Evolutionary conservation across 2,329 filamentous ascomycete species (phyloP).

Genomic region (Alternaria incomplexa): DNA sequence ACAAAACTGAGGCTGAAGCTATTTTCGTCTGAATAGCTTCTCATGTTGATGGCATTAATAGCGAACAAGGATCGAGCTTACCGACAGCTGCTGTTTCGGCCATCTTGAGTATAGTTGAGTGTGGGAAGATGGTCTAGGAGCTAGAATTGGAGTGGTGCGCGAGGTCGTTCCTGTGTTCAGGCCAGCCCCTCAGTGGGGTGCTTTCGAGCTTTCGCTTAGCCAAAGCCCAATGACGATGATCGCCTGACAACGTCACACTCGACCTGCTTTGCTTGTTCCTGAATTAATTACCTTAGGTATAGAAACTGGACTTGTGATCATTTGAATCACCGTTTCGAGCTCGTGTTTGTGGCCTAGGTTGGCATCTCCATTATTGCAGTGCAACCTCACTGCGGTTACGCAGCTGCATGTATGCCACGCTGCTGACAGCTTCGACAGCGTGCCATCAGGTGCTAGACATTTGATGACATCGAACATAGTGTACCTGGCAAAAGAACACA

Average conservation of each 20-base stretch:
- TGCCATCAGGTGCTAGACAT: background rate
- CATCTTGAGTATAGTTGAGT: constrained; percentile 40
- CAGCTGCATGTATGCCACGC: background rate
- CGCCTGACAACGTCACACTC: constrained; percentile 14
- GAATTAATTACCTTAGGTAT: constrained; percentile 4
- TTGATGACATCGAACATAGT: background rate
- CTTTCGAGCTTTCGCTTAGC: constrained; percentile 32
- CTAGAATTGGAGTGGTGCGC: constrained; percentile 31
- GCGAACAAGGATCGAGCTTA: constrained; percentile 21
- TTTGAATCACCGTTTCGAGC: background rate
- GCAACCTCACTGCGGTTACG: background rate
- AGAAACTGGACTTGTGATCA: constrained; percentile 8
- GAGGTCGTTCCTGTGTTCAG: constrained; percentile 39
- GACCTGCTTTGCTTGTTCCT: constrained; percentile 3
- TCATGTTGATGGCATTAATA: background rate
- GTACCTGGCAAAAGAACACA: background rate
- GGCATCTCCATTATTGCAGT: background rate
- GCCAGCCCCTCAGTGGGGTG: constrained; percentile 43
- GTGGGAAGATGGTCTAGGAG: constrained; percentile 26
- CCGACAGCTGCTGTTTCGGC: constrained; percentile 42
- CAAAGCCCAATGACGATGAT: constrained; percentile 36
- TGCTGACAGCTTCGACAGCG: background rate
- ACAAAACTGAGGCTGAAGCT: constrained; percentile 19
- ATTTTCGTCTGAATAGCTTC: background rate
- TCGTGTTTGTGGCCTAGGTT: background rate